Conservation (phyloP, 2,329 filamentous ascomycete species). For the Fusarium devonianum region DNA sequence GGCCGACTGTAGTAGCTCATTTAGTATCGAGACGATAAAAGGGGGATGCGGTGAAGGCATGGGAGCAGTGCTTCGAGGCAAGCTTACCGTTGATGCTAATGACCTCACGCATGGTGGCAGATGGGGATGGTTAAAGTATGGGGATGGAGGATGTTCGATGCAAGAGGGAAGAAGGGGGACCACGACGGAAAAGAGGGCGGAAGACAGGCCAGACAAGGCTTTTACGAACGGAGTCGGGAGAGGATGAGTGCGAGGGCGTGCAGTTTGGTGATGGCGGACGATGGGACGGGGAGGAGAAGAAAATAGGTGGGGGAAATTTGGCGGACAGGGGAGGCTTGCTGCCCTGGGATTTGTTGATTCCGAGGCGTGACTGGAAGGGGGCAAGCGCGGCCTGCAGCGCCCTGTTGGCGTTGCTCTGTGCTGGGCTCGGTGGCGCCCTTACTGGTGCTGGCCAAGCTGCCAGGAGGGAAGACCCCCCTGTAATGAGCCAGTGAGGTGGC, state of each 20-base stretch:
- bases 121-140: slow-evolving; percentile 36
- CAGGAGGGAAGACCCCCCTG: no score
- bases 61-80: slow-evolving; percentile 37
- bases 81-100: slow-evolving; percentile 96
- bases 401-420: slow-evolving; percentile 33
- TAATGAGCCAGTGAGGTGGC: no score
- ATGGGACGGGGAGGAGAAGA: slow-evolving; percentile 43
- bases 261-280: slow-evolving; percentile 39
- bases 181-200: slow-evolving; percentile 28
- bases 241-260: slow-evolving; percentile 41
- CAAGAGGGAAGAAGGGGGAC: slow-evolving; percentile 45
- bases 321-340: slow-evolving; percentile 47
- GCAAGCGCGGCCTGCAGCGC: slow-evolving; percentile 46
- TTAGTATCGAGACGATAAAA: slow-evolving; percentile 55
- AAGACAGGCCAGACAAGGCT: slow-evolving; percentile 41
- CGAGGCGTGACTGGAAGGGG: slow-evolving; percentile 45
- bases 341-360: slow-evolving; percentile 51
- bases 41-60: slow-evolving; percentile 53
- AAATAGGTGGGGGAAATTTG: slow-evolving; percentile 59
- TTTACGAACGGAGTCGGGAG: slow-evolving; percentile 42
- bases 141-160: slow-evolving; percentile 43
- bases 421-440: slow-evolving; percentile 29
- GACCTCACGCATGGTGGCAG: slow-evolving; percentile 93
- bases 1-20: slow-evolving; percentile 78
- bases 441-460: slow-evolving; percentile 9